Percentiles rank a stretch among this genome's conserved stretches.
Evolutionary conservation across 768 basidiomycete genomes (phyloP).

Genomic region (Podaxis pistillaris): DNA sequence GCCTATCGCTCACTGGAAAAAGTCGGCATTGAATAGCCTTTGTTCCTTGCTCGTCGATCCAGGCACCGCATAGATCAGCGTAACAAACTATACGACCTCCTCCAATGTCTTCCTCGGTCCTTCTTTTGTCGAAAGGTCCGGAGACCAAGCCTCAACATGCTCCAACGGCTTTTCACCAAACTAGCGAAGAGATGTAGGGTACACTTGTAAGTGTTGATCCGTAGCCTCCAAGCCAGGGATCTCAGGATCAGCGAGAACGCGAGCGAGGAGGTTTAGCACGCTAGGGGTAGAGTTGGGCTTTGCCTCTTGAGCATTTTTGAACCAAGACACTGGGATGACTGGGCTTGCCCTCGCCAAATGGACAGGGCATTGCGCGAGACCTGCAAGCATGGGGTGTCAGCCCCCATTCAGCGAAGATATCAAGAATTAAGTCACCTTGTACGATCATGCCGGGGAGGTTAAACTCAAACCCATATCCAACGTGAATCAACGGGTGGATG

Average conservation of each 20-base stretch:
- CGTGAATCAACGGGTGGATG: slow-evolving; percentile 65
- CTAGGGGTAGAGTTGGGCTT: slow-evolving; percentile 3
- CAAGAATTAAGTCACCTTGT: slow-evolving; percentile 45
- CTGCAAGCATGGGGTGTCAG: slow-evolving; percentile 26
- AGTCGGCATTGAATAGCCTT: slow-evolving; percentile 48
- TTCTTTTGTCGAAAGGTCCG: slow-evolving; percentile 24
- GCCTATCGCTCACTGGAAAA: slow-evolving; percentile 49
- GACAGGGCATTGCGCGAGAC: slow-evolving; percentile 55
- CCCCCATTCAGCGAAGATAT: not conserved
- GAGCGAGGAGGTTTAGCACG: slow-evolving; percentile 8
- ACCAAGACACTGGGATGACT: slow-evolving; percentile 27
- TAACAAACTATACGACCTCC: slow-evolving; percentile 57
- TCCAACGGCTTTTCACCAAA: slow-evolving; percentile 39
- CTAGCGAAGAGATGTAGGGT: slow-evolving; percentile 29
- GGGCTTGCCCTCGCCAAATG: slow-evolving; percentile 30
- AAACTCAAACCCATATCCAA: slow-evolving; percentile 66
- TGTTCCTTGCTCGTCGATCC: slow-evolving; percentile 41
- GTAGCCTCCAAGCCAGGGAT: not conserved
- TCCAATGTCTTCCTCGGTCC: slow-evolving; percentile 50
- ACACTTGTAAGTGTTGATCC: slow-evolving; percentile 10
- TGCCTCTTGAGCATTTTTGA: not conserved
- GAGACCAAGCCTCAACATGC: slow-evolving; percentile 40
- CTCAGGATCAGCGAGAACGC: slow-evolving; percentile 12
- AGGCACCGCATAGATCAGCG: slow-evolving; percentile 55
- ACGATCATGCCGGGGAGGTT: slow-evolving; percentile 53